Conservation (phyloP, 2,329 filamentous ascomycete species). For the Dactylellina haptotyla region DNA sequence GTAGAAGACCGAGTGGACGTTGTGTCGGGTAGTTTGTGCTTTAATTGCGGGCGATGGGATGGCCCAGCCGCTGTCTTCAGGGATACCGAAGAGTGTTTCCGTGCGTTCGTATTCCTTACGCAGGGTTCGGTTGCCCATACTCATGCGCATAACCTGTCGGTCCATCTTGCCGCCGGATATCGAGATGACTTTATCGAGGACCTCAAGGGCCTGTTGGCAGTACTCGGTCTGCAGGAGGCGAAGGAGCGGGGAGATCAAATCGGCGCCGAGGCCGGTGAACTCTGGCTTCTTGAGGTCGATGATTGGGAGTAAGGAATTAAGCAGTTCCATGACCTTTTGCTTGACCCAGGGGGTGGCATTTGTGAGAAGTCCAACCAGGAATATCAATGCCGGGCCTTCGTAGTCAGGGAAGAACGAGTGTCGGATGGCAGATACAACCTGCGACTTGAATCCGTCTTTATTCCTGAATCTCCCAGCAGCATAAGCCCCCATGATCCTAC, state of each 20-base stretch:
- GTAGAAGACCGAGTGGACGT: constrained; percentile 96
- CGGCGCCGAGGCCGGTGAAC: constrained; percentile 88
- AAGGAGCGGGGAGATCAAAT: constrained; percentile 91
- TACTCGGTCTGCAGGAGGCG: constrained; percentile 91
- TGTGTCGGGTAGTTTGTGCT: constrained; percentile 83
- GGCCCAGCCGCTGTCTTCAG: constrained; percentile 94
- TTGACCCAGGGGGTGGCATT: constrained; percentile 92
- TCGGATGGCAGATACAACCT: constrained; percentile 77
- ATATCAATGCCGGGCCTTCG: constrained; percentile 86
- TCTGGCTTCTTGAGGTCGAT: constrained; percentile 93
- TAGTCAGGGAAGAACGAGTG: constrained; percentile 81
- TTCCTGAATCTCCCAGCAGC: constrained; percentile 69
- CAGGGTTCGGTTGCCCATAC: constrained; percentile 89
- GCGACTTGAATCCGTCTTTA: constrained; percentile 76
- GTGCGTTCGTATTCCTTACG: constrained; percentile 95
- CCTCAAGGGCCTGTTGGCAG: constrained; percentile 88
- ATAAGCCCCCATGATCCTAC: constrained; percentile 75
- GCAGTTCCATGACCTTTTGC: constrained; percentile 87
- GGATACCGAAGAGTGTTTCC: constrained; percentile 94
- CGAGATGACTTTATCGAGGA: constrained; percentile 93
- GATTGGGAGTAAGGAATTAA: constrained; percentile 84
- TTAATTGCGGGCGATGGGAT: constrained; percentile 92
- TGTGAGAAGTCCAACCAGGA: constrained; percentile 88
- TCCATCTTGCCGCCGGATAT: constrained; percentile 93
- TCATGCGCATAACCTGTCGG: constrained; percentile 95